These are phyloP conservation scores for Wickerhamomyces subpelliculosus DNA, from an alignment of 805 yeast genomes.

Conservation along the genomic window DNA sequence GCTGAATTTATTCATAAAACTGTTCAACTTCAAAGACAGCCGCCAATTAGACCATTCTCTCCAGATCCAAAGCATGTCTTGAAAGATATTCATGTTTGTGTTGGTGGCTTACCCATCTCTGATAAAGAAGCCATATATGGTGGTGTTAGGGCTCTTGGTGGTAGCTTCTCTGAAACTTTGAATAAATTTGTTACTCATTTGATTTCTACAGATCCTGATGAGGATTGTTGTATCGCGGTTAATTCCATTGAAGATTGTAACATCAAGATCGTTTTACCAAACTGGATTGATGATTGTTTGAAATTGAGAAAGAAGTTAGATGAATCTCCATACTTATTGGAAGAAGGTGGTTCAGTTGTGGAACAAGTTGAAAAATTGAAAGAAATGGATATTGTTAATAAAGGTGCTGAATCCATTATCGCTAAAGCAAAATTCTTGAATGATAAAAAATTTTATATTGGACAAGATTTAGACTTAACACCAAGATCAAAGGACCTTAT, in stretches of 20 bases:
- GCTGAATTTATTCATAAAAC: constrained; percentile 55
- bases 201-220: constrained; percentile 50
- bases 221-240: constrained; percentile 51
- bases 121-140: constrained; percentile 64
- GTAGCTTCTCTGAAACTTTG: constrained; percentile 53
- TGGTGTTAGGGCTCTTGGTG: constrained; percentile 70
- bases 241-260: constrained; percentile 30
- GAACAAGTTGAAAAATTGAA: constrained; percentile 6
- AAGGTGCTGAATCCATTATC: constrained; percentile 5
- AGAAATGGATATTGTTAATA: constrained; percentile 9
- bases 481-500: constrained; percentile 34
- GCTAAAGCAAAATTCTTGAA: constrained; percentile 26
- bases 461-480: constrained; percentile 50
- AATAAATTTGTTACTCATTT: constrained; percentile 76
- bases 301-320: constrained; percentile 42
- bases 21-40: constrained; percentile 29
- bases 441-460: constrained; percentile 42
- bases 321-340: constrained; percentile 41
- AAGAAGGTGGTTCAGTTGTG: constrained; percentile 5
- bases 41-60: constrained; percentile 52
- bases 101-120: constrained; percentile 48
- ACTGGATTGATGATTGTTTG: constrained; percentile 74
- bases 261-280: constrained; percentile 62
- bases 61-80: constrained; percentile 68
- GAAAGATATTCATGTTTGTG: constrained; percentile 53